Conservation (phyloP, 2,329 filamentous ascomycete genomes). For the Aureobasidium melanogenum region DNA sequence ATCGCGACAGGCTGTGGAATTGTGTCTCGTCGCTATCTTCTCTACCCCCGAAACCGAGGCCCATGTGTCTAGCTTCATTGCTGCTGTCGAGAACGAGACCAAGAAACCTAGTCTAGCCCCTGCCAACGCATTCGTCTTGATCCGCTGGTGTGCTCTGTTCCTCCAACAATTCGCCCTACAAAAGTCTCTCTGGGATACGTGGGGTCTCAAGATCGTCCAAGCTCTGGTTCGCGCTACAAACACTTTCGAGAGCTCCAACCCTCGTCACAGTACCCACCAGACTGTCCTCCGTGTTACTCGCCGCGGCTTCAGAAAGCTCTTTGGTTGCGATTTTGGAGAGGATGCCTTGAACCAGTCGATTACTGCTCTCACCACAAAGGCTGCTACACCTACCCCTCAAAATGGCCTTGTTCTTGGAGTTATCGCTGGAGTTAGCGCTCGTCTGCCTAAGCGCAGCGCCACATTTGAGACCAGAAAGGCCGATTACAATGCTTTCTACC, state of each 20-base stretch:
- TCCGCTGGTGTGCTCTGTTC: conserved; percentile 80
- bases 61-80: conserved; percentile 55
- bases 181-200: conserved; percentile 53
- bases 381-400: conserved; percentile 52
- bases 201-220: conserved; percentile 56
- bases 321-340: conserved; percentile 52
- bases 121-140: conserved; percentile 74
- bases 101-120: conserved; percentile 69
- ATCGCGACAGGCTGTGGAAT: conserved; percentile 74
- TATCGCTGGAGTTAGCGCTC: conserved; percentile 75
- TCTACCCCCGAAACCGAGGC: conserved; percentile 47
- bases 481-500: conserved; percentile 73
- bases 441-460: conserved; percentile 55
- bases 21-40: conserved; percentile 64
- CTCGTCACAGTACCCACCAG: conserved; percentile 56
- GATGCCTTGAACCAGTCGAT: conserved; percentile 57
- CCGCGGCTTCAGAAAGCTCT: conserved; percentile 67
- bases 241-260: conserved; percentile 59
- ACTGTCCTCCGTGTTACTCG: conserved; percentile 72
- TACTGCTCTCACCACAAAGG: conserved; percentile 59
- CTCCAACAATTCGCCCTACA: conserved; percentile 60
- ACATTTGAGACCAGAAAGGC: conserved; percentile 58
- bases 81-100: conserved; percentile 61
- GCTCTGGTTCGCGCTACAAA: conserved; percentile 68
- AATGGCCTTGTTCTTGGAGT: conserved; percentile 75